phyloP scores from a whole-genome alignment of 2,329 filamentous ascomycete species.

The Pseudogymnoascus sp. region DNA sequence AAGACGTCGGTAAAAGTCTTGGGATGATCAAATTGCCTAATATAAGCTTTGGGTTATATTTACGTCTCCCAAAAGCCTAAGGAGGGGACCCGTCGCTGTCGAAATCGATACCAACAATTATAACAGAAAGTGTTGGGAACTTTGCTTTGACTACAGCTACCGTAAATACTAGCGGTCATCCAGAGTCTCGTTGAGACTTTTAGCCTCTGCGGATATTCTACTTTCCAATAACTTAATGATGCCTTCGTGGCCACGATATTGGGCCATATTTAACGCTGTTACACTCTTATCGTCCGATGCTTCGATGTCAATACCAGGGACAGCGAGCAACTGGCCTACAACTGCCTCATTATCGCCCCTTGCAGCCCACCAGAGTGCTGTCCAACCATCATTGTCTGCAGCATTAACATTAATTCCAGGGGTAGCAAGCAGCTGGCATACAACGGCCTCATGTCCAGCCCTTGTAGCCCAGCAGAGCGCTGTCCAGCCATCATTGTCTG shows the following conservation, averaged over 20 bases:
- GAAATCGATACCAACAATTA: background rate
- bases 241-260: background rate
- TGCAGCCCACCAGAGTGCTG: too few species aligned
- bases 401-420: background rate
- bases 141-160: background rate
- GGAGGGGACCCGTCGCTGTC: background rate
- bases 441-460: too few species aligned
- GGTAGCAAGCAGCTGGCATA: too few species aligned
- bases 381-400: background rate
- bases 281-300: background rate
- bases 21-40: background rate
- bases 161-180: background rate
- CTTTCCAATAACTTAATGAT: background rate
- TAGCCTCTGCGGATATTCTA: too few species aligned
- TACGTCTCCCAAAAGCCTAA: background rate
- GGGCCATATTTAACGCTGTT: too few species aligned
- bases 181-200: background rate
- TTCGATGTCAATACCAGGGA: background rate
- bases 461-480: too few species aligned
- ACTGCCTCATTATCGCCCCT: too few species aligned
- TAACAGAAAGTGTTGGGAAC: background rate
- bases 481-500: too few species aligned
- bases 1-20: too few species aligned
- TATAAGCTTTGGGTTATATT: background rate
- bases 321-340: too few species aligned